Base-by-base conservation (phyloP, 257 asterid species). In the Ophiorrhiza pumila region DNA sequence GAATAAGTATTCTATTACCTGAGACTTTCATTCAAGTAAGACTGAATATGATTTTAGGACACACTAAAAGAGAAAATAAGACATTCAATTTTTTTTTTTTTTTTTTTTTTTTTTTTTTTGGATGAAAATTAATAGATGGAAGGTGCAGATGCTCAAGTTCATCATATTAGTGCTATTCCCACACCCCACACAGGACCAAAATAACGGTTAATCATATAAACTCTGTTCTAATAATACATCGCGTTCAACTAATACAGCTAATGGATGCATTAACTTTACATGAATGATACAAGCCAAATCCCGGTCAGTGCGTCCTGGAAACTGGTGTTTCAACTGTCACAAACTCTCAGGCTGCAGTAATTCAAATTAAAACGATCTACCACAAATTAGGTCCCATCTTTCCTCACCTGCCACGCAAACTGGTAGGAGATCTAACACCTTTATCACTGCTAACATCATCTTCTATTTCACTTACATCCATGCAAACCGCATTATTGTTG, bases 391-490 rank as follows among this genome's bases (percentile, higher is more conserved):
- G 65, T 42, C 69, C 32, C 29, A 52, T 2, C 10, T 27, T 65
- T 13, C 63, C 72, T 89, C 90, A 91, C 93, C 96, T 84, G 74
- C 91, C 96, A 43, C 69, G 90, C 75, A 89, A 73, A 75, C 83
- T 88, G 77, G 87, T 76, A 22, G 90, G 96, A 58, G 95, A 94
- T 31, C 88, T 87, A 41, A 77, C 81, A 65, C 85, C 85, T 87
- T 86, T 91, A 71, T 81, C 86, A 27, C 96, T 88, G 88, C 86
- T 85, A 68, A 84, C 74, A 76, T 87, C 97, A 80, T 90, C 96
- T 34, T 88, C 89, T 50, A 83, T 74, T 73, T 88, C 96, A 12
- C 74, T 82, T 42, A 84, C 96, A 65, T 87, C 94, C 57, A 80
- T 58, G 74, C 87, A 85, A 62, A 86, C 80, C 31, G 85, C 87